phyloP scores from a whole-genome alignment of 106 monocot genomes.

The Apostasia shenzhenica region DNA sequence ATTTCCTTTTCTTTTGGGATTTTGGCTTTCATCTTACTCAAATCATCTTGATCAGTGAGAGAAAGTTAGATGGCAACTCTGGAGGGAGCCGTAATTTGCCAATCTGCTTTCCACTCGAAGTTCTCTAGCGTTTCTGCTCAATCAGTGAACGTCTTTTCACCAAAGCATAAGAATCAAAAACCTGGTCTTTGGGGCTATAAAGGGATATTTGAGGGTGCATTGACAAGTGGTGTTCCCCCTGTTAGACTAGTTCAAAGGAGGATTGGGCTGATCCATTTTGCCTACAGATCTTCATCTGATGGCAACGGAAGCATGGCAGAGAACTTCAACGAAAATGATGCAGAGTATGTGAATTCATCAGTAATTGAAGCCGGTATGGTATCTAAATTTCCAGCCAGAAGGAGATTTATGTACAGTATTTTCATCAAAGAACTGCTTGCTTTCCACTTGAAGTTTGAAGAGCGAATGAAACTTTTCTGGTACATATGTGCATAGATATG shows the following conservation, averaged over 20 bases:
- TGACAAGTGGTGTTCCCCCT: constrained; percentile 8
- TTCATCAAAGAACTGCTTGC: not conserved
- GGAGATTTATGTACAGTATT: not conserved
- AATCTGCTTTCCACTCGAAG: constrained; percentile 28
- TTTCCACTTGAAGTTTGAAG: not conserved
- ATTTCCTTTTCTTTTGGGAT: not conserved
- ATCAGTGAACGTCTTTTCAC: constrained; percentile 7
- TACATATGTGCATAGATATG: no score
- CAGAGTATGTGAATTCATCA: constrained; percentile 68
- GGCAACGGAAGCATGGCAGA: constrained; percentile 63
- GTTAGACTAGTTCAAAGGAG: constrained; percentile 10
- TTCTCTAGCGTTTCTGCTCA: constrained; percentile 12
- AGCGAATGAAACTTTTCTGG: no score
- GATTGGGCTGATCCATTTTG: constrained; percentile 22
- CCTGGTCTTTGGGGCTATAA: constrained; percentile 37
- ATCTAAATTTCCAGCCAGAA: not conserved
- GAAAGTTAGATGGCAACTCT: constrained; percentile 42
- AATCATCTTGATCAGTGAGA: not conserved
- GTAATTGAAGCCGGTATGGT: constrained; percentile 80
- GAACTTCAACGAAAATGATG: constrained; percentile 64
- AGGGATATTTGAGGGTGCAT: constrained; percentile 15
- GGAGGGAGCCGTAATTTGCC: constrained; percentile 49
- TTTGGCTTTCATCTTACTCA: no score
- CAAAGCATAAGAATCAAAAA: constrained; percentile 12
- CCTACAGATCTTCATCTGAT: constrained; percentile 71